phyloP scores from a whole-genome alignment of 139 green algal species.

The Closterium sp. region DNA sequence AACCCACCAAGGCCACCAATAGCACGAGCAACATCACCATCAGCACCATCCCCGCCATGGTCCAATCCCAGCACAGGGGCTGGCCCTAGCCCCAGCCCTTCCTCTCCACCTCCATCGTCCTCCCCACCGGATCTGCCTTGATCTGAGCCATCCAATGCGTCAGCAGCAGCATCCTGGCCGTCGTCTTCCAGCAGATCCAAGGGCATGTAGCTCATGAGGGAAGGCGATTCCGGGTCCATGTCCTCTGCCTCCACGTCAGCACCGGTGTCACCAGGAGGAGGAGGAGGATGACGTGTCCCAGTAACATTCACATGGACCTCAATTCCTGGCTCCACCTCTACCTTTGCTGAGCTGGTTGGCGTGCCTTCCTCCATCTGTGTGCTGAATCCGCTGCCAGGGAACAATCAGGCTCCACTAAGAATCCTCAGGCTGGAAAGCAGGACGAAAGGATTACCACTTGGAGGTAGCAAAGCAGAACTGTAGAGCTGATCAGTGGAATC shows the following conservation, averaged over 20 bases:
- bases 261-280: background rate
- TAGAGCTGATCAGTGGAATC: no score
- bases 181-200: background rate
- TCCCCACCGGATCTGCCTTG: background rate
- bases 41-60: no score
- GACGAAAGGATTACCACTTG: no score
- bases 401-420: background rate
- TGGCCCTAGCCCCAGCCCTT: background rate
- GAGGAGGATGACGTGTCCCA: no score
- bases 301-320: background rate
- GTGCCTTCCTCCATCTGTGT: background rate
- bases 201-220: slow-evolving; percentile 7
- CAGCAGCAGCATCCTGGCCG: background rate
- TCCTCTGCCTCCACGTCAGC: background rate
- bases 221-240: background rate
- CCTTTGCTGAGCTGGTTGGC: background rate
- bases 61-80: background rate
- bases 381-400: background rate
- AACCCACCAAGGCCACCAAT: background rate
- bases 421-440: no score
- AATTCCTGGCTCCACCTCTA: background rate
- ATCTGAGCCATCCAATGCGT: background rate
- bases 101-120: background rate
- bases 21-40: no score
- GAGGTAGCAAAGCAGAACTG: no score